Percentiles rank a stretch among this genome's conserved stretches.
Conservation (phyloP, 352 stramenopile genomes). For the Globisporangium spinosum region DNA sequence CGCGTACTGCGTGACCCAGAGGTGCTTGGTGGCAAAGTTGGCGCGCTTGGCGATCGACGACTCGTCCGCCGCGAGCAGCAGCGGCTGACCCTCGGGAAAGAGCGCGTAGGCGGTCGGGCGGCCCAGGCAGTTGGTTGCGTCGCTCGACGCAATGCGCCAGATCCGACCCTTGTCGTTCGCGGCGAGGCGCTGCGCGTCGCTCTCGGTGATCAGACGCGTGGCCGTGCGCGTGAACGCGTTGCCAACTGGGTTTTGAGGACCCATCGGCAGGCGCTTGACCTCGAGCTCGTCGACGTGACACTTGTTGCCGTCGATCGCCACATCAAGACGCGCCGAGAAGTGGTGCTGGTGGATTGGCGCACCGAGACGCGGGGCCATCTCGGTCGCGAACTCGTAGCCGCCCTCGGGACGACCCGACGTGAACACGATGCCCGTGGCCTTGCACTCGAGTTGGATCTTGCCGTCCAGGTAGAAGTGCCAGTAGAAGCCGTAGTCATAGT, state of each 20-base stretch:
- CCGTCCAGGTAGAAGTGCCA: slow-evolving; percentile 73
- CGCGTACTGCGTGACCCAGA: slow-evolving; percentile 71
- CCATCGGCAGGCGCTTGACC: slow-evolving; percentile 37
- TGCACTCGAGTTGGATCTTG: slow-evolving; percentile 78
- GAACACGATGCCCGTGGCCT: slow-evolving; percentile 76
- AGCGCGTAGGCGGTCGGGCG: slow-evolving; percentile 59
- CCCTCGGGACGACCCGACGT: slow-evolving; percentile 64
- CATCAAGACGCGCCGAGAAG: slow-evolving; percentile 71
- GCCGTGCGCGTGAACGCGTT: slow-evolving; percentile 54
- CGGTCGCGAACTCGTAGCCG: slow-evolving; percentile 41
- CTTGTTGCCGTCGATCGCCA: slow-evolving; percentile 61
- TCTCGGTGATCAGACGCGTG: slow-evolving; percentile 48
- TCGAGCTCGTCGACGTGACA: slow-evolving; percentile 51
- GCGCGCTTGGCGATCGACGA: slow-evolving; percentile 51
- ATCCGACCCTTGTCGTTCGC: slow-evolving; percentile 46
- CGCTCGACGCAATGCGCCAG: slow-evolving; percentile 61
- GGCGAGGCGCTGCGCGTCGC: slow-evolving; percentile 36
- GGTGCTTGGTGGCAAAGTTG: slow-evolving; percentile 53
- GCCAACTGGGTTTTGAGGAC: slow-evolving; percentile 45
- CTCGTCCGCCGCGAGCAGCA: slow-evolving; percentile 46
- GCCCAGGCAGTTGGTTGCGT: slow-evolving; percentile 48
- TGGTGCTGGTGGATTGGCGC: slow-evolving; percentile 73
- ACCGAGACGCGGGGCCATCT: slow-evolving; percentile 56
- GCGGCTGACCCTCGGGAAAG: slow-evolving; percentile 44
- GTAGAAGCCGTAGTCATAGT: slow-evolving; percentile 87